Evolutionary conservation across 2,329 filamentous ascomycete genomes (phyloP), one percentile per base, ranked within the genome.

Genomic region (Penicillium sp.): DNA sequence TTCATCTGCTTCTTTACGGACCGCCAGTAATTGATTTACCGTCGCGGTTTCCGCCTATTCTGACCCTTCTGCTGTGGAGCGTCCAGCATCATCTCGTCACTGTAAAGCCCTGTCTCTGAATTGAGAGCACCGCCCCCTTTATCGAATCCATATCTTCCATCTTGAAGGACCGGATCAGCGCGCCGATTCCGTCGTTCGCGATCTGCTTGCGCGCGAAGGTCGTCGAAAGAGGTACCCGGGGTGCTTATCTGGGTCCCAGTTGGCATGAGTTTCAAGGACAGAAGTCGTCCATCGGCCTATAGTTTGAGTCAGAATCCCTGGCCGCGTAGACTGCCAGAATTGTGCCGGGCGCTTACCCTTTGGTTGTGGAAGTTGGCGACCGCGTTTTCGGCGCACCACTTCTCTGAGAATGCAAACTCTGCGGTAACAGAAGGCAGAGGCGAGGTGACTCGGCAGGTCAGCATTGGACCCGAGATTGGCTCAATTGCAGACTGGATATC

Each of bases 321-420:
- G 14, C 16, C 43, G 3, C 44, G 33, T 43, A 35, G 31, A 37
- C 4, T 31, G 6, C 6, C 6, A n/a, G 9, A 13, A 27, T 6
- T 13, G 33, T 19, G 22, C 6, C 4, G 24, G 16, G 35, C 16
- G 36, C 76, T 54, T 68, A 86, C 84, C 79, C 82, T 85, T 68
- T 87, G 84, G 63, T 84, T 83, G 73, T 89, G 84, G 75, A 87
- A 88, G 36, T 80, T 86, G 39, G 79, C 79, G 62, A 88, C 82
- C 39, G 87, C 82, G 54, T 80, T 83, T 60, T 88, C 83, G 1
- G 86, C 86, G 22, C 81, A 80, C 33, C 75, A 74, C 68, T 78
- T 82, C 46, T 85, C 82, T 16, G 78, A 73, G 65, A 86, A 87
- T 16, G 80, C 77, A 72, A 88, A 82, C 69, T 88, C 85, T 3